Evolutionary conservation across 2,329 filamentous ascomycete genomes (phyloP), one percentile per base, ranked within the genome.

Genomic region (Pseudogymnoascus sp.): DNA sequence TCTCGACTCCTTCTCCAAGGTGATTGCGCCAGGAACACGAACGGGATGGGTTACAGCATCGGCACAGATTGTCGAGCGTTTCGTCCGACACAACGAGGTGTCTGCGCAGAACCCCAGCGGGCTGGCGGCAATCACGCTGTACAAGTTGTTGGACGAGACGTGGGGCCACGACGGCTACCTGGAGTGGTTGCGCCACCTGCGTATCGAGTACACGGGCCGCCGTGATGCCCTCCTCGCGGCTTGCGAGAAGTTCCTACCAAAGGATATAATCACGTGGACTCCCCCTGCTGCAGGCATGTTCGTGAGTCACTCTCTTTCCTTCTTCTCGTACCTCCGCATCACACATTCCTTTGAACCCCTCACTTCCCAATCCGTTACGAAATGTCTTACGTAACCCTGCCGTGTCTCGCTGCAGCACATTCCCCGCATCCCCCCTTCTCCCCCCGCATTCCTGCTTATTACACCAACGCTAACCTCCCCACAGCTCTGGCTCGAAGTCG

Each of bases 151-250:
- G 1, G 94, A 99, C 67, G 91, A 96, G 75, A 86, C 87, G 60
- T 99, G 94, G 94, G 94, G 93, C 23, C 94, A 99, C 71, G 82
- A 84, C 44, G 92, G 92, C 1, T 99, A 95, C 72, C 76, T 99
- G 23, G 82, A 88, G 71, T 99, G 94, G 94, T 77, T 99, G 67
- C 89, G 94, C 73, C 83, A 91, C 73, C 78, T 97, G 70, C 84
- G 92, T 56, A 75, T 85, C 70, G 85, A 92, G 75, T 99, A 99
- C 73, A 94, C 92, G 1, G 78, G 80, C 67, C 84, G 93, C 65
- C 80, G 94, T 63, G 83, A 97, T 72, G 82, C 84, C 25, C 84
- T 99, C 63, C 79, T 96, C 4, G 80, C 82, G 6, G 91, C 92
- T 0, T 97, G 92, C 72, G 90, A 94, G 75, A 83, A 84, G 66